Evolutionary conservation across 1,284 basidiomycete species (phyloP).

Genomic region (Chalciporus piperatoides): DNA sequence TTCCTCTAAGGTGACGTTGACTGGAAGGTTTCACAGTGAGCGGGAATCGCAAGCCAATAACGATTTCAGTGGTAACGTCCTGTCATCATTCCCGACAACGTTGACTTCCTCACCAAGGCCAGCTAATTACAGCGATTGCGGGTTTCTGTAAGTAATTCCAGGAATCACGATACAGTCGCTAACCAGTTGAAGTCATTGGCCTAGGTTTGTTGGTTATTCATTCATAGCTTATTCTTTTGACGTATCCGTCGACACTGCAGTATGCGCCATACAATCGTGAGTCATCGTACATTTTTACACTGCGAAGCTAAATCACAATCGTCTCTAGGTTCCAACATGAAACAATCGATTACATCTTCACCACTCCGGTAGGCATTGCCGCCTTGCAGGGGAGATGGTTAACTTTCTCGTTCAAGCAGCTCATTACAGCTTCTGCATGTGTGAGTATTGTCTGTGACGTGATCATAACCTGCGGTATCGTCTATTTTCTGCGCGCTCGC

Average conservation of each 20-base stretch:
- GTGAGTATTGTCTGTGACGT: slow-evolving; percentile 7
- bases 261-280: slow-evolving; percentile 4
- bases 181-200: slow-evolving; percentile 5
- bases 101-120: not conserved
- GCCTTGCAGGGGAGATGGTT: not conserved
- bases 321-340: slow-evolving; percentile 2
- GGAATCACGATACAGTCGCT: not conserved
- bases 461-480: slow-evolving; percentile 2
- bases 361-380: slow-evolving; percentile 5
- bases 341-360: slow-evolving; percentile 5
- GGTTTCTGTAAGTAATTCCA: slow-evolving; percentile 3
- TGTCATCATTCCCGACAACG: not conserved
- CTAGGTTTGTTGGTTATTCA: slow-evolving; percentile 4
- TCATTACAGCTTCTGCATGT: slow-evolving; percentile 1
- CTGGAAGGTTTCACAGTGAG: slow-evolving; percentile 5
- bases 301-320: not conserved
- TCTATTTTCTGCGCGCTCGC: slow-evolving; percentile 9
- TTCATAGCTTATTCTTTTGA: not conserved
- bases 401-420: not conserved
- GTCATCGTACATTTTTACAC: not conserved
- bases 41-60: slow-evolving; percentile 4
- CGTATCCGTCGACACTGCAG: not conserved
- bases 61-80: slow-evolving; percentile 2
- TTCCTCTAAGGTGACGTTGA: not conserved
- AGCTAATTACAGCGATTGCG: slow-evolving; percentile 4